Percentiles rank a stretch among this genome's conserved stretches.
Evolutionary conservation across 2,329 filamentous ascomycete species (phyloP).

Genomic region (Aurifilum marmelostoma): DNA sequence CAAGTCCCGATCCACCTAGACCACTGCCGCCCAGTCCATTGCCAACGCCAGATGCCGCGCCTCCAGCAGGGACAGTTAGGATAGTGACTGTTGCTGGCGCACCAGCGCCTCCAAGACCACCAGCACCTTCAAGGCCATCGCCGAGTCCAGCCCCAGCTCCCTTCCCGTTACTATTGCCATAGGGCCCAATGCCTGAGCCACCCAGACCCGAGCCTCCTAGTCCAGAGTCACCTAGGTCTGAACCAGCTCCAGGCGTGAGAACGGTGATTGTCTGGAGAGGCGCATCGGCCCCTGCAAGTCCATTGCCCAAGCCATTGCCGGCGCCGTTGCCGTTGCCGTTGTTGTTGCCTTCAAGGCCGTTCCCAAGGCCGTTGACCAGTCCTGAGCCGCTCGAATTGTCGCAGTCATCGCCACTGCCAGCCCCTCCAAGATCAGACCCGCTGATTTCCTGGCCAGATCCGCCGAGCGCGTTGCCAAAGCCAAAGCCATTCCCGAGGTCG

Average conservation of each 20-base stretch:
- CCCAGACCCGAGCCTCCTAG: neutral
- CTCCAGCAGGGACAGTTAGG: conserved; percentile 18
- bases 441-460: conserved; percentile 17
- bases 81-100: conserved; percentile 23
- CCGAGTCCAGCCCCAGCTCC: conserved; percentile 17
- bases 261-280: conserved; percentile 21
- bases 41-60: conserved; percentile 16
- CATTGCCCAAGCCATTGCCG: conserved; percentile 6
- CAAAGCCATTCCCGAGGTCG: conserved; percentile 7
- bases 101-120: conserved; percentile 15
- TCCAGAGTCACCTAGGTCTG: conserved; percentile 1
- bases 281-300: conserved; percentile 15
- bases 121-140: conserved; percentile 13
- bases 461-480: conserved; percentile 14
- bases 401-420: conserved; percentile 5
- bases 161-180: conserved; percentile 18
- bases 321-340: conserved; percentile 9
- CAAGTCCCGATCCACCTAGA: conserved; percentile 11
- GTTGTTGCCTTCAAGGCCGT: neutral
- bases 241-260: conserved; percentile 19
- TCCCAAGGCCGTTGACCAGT: neutral
- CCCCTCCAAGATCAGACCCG: conserved; percentile 8
- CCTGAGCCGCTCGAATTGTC: conserved; percentile 18
- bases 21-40: conserved; percentile 21
- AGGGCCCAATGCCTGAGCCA: neutral